phyloP scores from a whole-genome alignment of 768 basidiomycete genomes.

The Amanita brunnescens region DNA sequence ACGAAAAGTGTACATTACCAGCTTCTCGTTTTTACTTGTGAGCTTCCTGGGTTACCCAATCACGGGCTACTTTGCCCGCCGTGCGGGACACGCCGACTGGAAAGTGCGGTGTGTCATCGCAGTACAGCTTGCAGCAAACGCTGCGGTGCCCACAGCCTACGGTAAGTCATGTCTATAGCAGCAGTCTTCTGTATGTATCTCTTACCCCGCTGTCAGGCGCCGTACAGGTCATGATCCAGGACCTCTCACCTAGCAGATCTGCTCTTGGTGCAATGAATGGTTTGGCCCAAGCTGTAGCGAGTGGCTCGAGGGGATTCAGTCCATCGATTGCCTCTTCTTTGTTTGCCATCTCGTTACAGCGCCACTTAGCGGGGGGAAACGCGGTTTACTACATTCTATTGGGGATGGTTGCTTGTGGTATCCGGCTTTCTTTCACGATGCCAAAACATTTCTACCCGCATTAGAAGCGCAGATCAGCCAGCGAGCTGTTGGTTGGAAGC shows the following conservation, averaged over 20 bases:
- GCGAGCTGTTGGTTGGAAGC: too few relatives aligned
- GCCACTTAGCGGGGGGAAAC: constrained; percentile 39
- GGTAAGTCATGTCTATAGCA: neutral
- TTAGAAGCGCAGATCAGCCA: too few relatives aligned
- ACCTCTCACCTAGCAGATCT: neutral
- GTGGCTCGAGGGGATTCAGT: constrained; percentile 39
- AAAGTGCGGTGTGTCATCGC: too few relatives aligned
- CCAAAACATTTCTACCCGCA: neutral
- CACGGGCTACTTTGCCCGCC: too few relatives aligned
- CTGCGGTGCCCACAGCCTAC: neutral
- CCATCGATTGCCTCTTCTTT: constrained; percentile 37
- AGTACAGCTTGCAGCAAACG: neutral
- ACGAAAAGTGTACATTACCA: too few relatives aligned
- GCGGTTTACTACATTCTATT: too few relatives aligned
- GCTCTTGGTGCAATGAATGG: constrained; percentile 39
- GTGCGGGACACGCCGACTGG: too few relatives aligned
- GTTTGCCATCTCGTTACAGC: constrained; percentile 39
- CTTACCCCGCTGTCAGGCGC: neutral
- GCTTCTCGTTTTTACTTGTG: constrained; percentile 10
- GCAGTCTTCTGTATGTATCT: neutral
- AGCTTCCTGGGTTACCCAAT: constrained; percentile 11
- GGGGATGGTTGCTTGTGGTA: too few relatives aligned
- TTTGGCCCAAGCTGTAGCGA: too few relatives aligned
- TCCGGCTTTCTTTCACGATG: neutral
- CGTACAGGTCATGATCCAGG: neutral